Conservation (phyloP, 2,329 filamentous ascomycete species). For the Fulvia fulva region DNA sequence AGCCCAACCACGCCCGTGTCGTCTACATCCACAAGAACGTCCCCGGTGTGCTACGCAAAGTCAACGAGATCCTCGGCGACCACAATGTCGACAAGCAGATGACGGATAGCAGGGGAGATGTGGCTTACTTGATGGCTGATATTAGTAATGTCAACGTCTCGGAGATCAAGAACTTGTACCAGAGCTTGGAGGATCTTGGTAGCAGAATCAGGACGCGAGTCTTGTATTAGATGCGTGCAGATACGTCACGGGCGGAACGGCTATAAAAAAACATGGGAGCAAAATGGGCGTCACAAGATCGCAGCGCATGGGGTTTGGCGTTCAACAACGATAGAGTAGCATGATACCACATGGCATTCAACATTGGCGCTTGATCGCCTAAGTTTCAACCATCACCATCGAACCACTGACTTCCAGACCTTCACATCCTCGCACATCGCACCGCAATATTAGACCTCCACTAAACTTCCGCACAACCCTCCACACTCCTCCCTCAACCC, state of each 20-base stretch:
- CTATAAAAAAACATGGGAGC: no score
- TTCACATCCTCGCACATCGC: constrained; percentile 25
- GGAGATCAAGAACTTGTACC: constrained; percentile 82
- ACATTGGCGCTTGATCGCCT: no score
- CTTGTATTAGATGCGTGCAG: constrained; percentile 38
- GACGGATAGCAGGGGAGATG: constrained; percentile 88
- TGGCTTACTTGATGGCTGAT: constrained; percentile 96
- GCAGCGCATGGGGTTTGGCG: no score
- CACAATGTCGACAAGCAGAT: constrained; percentile 99
- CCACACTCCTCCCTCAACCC: constrained; percentile 43
- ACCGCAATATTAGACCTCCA: no score
- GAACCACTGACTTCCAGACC: no score
- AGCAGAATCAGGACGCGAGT: constrained; percentile 46
- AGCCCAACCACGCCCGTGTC: constrained; percentile 83
- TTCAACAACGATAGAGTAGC: no score
- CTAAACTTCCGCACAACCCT: constrained; percentile 36
- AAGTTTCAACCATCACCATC: no score
- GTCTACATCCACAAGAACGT: constrained; percentile 98
- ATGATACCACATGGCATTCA: no score
- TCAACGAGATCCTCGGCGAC: constrained; percentile 89
- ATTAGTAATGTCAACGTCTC: constrained; percentile 77
- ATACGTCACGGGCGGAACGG: no score
- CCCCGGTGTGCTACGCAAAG: constrained; percentile 87
- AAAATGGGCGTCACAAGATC: not conserved
- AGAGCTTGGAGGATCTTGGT: constrained; percentile 70